Evolutionary conservation across 352 stramenopile genomes (phyloP), one percentile per base, ranked within the genome.

Genomic region (Globisporangium emineosum): DNA sequence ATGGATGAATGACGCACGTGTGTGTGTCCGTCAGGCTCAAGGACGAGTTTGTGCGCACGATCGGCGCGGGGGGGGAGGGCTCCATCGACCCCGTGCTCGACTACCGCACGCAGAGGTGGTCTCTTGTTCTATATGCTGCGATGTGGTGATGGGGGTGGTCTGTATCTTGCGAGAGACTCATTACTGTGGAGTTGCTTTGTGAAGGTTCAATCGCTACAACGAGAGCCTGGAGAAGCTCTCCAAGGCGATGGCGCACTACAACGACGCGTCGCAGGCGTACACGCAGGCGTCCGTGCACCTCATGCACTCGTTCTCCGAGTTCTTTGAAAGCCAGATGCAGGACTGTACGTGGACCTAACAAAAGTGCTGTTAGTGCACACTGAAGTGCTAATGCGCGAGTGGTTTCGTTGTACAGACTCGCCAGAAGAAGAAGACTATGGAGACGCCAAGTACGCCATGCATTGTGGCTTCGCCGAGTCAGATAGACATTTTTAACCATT

Each of bases 71-170:
- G 12, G 60, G 64, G 0, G 81, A 91, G 30, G 83, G 72, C 15
- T 76, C 72, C n/a, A 69, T 88, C 32, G 81, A 93, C 30, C 81
- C 81, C 1, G 81, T 86, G 50, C 65, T 93, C 17, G 81, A 90
- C 57, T 81, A 79, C 50, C 79, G 83, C 45, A 90, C 63, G 37
- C 78, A 88, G 40, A 74, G 83, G 81, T 90, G 21, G 61, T 67
- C 42, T 57, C 32, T 51, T 12, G 23, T 37, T 9, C 42, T 27
- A 15, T 23, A 15, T 23, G 19, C 27, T 5, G 17, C 1, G 8
- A 53, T 58, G n/a, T 15, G 40, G 23, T 9, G 40, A 2, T 2
- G 3, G 6, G 7, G 5, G 6, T 23, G 19, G 17, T 21, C 40
- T 10, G 40, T 8, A 7, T 23, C 6, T 6, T 32, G 23, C 10